Evolutionary conservation across 345 rosid species (phyloP), one percentile per base, ranked within the genome.

Genomic region (Eucalyptus dawsonii): DNA sequence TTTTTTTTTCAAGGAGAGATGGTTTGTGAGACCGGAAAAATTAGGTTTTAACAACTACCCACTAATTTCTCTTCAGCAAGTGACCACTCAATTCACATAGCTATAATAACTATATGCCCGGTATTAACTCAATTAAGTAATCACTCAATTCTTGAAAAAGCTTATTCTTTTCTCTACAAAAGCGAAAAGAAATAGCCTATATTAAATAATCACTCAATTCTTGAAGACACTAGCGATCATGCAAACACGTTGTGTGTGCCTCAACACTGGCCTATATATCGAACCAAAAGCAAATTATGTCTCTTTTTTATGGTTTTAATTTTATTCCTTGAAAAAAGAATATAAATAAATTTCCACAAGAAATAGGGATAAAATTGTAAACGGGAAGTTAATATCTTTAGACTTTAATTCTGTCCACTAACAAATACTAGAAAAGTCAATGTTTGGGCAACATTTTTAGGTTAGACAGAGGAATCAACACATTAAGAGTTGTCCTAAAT

Each of bases 61-160:
- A 4, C 29, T 56, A 56, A 9, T 56, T 56, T 56, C 29, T 56
- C 6, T 56, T 56, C 2, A 56, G 3, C 29, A 24, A 2, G 13
- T 56, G 62, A 25, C 62, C 29, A 56, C 62, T 56, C 62, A 56
- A 24, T 24, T 24, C 29, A 9, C 62, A 56, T 11, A 56, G 5
- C 1, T 24, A 25, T 25, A 56, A 51, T 51, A 51, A 51, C 56
- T 17, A 7, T 7, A 0, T 17, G 9, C 4, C 56, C 0, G 0
- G 4, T 51, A 51, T 51, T 7, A 51, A 51, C 22, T 17, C 22
- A 51, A 51, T 51, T 51, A 50, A n/a, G n/a, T n/a, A n/a, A n/a
- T n/a, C n/a, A n/a, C n/a, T n/a, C n/a, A n/a, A n/a, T 56, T 24
- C 56, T 17, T 51, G 56, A 51, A 51, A 51, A 51, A 51, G 22